Conservation (phyloP, 2,329 filamentous ascomycete species). For the Chaetomiaceae sp. region DNA sequence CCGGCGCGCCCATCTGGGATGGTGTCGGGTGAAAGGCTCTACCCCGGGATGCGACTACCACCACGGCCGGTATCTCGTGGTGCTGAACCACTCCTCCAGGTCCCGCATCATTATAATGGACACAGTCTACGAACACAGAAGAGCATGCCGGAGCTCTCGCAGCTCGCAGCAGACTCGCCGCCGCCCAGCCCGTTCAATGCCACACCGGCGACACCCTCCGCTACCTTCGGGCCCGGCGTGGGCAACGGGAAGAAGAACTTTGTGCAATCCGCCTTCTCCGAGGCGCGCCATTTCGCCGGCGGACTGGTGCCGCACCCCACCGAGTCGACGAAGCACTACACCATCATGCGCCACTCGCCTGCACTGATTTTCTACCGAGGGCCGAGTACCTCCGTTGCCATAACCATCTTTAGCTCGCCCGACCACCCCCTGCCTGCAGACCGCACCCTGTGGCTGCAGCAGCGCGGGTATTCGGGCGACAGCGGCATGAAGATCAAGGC, state of each 20-base stretch:
- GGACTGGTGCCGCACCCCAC: conserved; percentile 59
- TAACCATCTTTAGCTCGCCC: conserved; percentile 56
- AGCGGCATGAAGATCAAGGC: conserved; percentile 63
- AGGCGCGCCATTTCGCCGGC: conserved; percentile 61
- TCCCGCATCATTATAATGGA: conserved; percentile 5
- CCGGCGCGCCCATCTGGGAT: conserved; percentile 2
- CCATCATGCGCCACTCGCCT: conserved; percentile 61
- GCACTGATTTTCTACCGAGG: conserved; percentile 63
- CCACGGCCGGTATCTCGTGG: conserved; percentile 15
- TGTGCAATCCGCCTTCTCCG: conserved; percentile 48
- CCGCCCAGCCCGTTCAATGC: conserved; percentile 8
- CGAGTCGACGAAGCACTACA: conserved; percentile 62
- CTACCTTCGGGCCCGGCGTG: conserved; percentile 16
- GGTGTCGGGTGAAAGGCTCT: neutral
- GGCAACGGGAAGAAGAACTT: conserved; percentile 19
- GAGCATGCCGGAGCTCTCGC: conserved; percentile 18
- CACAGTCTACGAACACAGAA: conserved; percentile 15
- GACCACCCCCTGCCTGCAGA: conserved; percentile 51
- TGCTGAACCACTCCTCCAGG: conserved; percentile 4
- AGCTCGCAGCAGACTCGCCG: neutral
- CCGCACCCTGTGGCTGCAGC: conserved; percentile 62
- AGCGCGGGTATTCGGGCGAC: conserved; percentile 63
- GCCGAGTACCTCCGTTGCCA: conserved; percentile 55
- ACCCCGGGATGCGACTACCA: neutral
- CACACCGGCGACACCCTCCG: conserved; percentile 1